Conservation (phyloP, 2,329 filamentous ascomycete species). For the Fusarium tricinctum region DNA sequence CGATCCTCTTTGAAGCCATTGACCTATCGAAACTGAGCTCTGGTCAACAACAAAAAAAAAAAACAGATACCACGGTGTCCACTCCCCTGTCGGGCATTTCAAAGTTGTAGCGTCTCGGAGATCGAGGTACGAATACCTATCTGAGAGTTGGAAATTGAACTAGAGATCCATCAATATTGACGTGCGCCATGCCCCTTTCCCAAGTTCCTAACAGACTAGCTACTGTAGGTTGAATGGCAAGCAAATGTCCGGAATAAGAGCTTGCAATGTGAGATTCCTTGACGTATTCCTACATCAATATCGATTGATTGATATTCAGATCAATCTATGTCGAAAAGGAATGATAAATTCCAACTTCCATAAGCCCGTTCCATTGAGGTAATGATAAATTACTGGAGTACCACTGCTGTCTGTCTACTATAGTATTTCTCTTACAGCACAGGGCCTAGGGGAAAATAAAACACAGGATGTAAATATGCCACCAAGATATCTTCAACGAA, state of each 20-base stretch:
- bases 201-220: background rate
- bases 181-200: constrained; percentile 1
- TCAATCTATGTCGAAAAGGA: background rate
- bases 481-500: no score
- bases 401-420: background rate
- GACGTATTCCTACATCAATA: no score
- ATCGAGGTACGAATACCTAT: constrained; percentile 14
- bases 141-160: constrained; percentile 21
- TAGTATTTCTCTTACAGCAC: no score
- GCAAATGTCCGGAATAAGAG: background rate
- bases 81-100: constrained; percentile 35
- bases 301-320: no score
- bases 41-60: constrained; percentile 22
- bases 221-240: background rate
- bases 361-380: background rate
- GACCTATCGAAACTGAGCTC: constrained; percentile 42
- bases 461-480: no score
- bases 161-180: constrained; percentile 27
- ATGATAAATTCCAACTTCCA: background rate
- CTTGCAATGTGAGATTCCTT: background rate
- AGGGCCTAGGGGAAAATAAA: no score
- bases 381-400: background rate
- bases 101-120: constrained; percentile 30
- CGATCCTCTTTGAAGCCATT: constrained; percentile 44
- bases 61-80: constrained; percentile 23